A percentile compares a stretch with the other conserved stretches of the same genome.
phyloP scores from a whole-genome alignment of 768 basidiomycete species.

The Pulveroboletus sp. region DNA sequence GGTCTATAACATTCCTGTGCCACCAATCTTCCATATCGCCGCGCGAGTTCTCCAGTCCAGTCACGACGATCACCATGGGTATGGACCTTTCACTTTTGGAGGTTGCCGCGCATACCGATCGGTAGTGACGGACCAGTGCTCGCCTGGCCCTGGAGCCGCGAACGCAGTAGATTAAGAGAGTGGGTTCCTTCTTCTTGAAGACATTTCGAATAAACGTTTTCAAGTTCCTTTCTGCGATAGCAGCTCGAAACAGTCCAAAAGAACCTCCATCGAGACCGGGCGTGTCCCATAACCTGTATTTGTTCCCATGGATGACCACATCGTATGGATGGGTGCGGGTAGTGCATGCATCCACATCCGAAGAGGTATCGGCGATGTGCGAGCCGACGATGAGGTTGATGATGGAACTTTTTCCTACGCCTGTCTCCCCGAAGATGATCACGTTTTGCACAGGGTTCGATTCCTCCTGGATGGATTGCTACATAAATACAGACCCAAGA shows the following conservation, averaged over 20 bases:
- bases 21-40: constrained; percentile 36
- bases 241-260: constrained; percentile 21
- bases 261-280: constrained; percentile 34
- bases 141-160: constrained; percentile 39
- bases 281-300: constrained; percentile 32
- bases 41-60: constrained; percentile 35
- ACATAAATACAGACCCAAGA: constrained; percentile 1
- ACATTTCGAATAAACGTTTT: constrained; percentile 32
- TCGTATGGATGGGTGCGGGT: constrained; percentile 26
- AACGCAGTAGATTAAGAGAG: constrained; percentile 40
- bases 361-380: constrained; percentile 30
- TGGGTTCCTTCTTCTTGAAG: constrained; percentile 32
- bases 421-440: constrained; percentile 44
- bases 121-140: constrained; percentile 38
- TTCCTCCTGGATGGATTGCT: constrained; percentile 3
- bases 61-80: constrained; percentile 39
- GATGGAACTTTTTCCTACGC: constrained; percentile 37
- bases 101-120: constrained; percentile 29
- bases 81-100: constrained; percentile 25
- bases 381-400: constrained; percentile 37
- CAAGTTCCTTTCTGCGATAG: constrained; percentile 23
- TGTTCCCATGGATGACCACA: constrained; percentile 16
- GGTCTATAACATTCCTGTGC: constrained; percentile 22
- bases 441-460: constrained; percentile 27
- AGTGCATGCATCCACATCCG: constrained; percentile 36